These are phyloP conservation scores for Sugiyamaella grinbergsii DNA, from an alignment of 1,139 yeast species.

Conservation along the genomic window DNA sequence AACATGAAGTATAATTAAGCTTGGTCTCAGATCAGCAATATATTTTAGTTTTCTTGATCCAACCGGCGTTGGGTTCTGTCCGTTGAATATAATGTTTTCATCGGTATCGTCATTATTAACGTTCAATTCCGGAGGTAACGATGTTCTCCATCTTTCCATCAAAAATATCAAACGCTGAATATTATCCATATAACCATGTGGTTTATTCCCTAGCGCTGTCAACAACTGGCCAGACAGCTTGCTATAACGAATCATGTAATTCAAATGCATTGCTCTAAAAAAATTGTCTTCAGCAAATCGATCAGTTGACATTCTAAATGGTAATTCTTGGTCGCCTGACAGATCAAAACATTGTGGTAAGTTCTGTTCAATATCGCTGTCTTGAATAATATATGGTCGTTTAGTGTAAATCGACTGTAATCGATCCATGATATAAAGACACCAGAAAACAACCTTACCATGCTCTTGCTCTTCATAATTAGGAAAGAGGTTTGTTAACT, in stretches of 20 bases:
- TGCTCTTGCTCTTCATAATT: conserved; percentile 26
- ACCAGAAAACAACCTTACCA: conserved; percentile 33
- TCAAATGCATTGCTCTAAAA: conserved; percentile 29
- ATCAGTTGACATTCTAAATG: background rate
- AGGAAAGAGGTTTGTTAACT: conserved; percentile 24
- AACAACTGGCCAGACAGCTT: conserved; percentile 27
- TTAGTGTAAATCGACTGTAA: conserved; percentile 31
- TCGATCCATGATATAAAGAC: conserved; percentile 32
- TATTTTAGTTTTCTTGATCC: conserved; percentile 30
- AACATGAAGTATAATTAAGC: conserved; percentile 31
- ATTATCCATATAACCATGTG: background rate
- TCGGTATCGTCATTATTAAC: conserved; percentile 5
- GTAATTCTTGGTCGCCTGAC: background rate
- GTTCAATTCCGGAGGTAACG: conserved; percentile 30
- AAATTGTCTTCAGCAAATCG: conserved; percentile 26
- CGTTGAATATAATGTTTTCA: background rate
- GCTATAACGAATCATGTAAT: conserved; percentile 31
- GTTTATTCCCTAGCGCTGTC: conserved; percentile 6
- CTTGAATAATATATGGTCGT: conserved; percentile 31
- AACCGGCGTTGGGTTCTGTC: conserved; percentile 19
- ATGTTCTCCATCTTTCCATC: conserved; percentile 26
- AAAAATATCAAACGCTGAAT: conserved; percentile 19
- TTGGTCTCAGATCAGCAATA: conserved; percentile 28
- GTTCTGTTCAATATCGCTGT: conserved; percentile 31
- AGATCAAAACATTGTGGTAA: conserved; percentile 23